phyloP scores from a whole-genome alignment of 805 yeast genomes.

The Yamadazyma ubonensis region DNA sequence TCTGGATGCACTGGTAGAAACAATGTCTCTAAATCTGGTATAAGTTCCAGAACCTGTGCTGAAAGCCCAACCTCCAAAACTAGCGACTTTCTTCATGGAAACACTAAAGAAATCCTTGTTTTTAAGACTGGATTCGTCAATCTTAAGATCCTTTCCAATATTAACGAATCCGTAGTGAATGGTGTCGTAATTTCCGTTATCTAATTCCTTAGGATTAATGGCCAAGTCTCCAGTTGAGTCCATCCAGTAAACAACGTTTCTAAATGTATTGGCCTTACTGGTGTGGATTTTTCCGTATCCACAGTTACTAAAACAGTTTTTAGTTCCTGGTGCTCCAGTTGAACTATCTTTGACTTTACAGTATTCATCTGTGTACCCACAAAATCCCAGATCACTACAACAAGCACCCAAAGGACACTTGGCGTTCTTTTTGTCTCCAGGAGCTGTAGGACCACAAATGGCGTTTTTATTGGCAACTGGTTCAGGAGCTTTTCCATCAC shows the following conservation, averaged over 20 bases:
- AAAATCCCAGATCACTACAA: conserved; percentile 17
- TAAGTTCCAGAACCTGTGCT: conserved; percentile 16
- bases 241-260: conserved; percentile 19
- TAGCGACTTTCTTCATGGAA: conserved; percentile 15
- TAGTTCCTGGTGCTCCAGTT: conserved; percentile 19
- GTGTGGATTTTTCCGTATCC: conserved; percentile 18
- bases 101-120: conserved; percentile 15
- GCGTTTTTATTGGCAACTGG: conserved; percentile 17
- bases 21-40: conserved; percentile 15
- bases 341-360: conserved; percentile 14
- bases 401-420: conserved; percentile 21
- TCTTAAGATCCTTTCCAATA: conserved; percentile 14
- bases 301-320: conserved; percentile 20
- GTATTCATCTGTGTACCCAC: conserved; percentile 18
- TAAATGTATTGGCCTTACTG: conserved; percentile 14
- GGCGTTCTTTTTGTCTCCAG: conserved; percentile 16
- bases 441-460: conserved; percentile 22
- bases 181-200: conserved; percentile 8
- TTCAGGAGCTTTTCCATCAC: conserved; percentile 18
- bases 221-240: conserved; percentile 13
- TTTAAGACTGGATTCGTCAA: conserved; percentile 11
- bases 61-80: conserved; percentile 21
- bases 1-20: conserved; percentile 10
- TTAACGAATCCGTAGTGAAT: conserved; percentile 20
- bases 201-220: conserved; percentile 13